These are phyloP conservation scores for Hygrophila difformis DNA, from an alignment of 257 asterid species.

Conservation along the genomic window DNA sequence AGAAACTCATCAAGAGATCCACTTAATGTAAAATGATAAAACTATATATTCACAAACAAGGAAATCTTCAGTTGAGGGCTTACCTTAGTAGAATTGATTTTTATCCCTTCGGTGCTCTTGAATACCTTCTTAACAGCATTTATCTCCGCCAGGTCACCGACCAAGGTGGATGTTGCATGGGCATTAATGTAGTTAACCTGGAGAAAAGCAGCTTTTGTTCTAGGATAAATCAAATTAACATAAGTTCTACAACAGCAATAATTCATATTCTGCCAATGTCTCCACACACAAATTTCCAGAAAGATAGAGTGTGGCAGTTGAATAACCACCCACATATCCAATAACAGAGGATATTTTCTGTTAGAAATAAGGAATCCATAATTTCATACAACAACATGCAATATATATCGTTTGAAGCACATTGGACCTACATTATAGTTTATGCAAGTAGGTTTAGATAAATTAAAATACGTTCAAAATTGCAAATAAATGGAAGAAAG, in stretches of 20 bases:
- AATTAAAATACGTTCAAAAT: neutral
- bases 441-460: neutral
- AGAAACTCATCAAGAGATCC: neutral
- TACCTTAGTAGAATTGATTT: conserved; percentile 91
- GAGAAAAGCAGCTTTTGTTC: conserved; percentile 3
- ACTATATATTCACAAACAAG: too few species aligned
- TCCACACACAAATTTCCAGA: conserved; percentile 2
- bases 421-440: neutral
- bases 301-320: too few species aligned
- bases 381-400: neutral
- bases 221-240: neutral
- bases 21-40: too few species aligned
- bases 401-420: neutral
- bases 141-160: conserved; percentile 56
- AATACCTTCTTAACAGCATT: conserved; percentile 55
- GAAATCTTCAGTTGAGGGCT: neutral
- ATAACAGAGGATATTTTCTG: too few species aligned
- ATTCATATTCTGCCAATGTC: neutral
- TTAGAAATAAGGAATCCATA: too few species aligned
- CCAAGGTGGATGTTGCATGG: conserved; percentile 55
- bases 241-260: neutral
- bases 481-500: conserved; percentile 16
- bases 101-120: conserved; percentile 46
- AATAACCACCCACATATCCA: too few species aligned
- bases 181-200: conserved; percentile 69